These are phyloP conservation scores for Aureobasidium leucospermi DNA, from an alignment of 2,329 filamentous ascomycete genomes.

Conservation along the genomic window DNA sequence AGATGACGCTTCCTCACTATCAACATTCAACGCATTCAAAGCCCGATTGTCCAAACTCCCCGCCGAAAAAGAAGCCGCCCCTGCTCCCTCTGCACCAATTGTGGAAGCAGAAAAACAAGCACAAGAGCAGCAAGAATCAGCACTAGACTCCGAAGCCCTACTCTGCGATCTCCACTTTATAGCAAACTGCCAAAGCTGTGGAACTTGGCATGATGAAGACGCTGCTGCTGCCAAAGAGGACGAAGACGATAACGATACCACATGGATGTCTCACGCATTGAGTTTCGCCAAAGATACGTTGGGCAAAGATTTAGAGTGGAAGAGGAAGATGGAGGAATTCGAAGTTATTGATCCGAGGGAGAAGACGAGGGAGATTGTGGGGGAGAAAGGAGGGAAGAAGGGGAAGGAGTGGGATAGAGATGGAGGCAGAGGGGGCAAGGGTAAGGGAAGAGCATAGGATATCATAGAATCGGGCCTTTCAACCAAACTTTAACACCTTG, in stretches of 20 bases:
- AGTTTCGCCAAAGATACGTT: slow-evolving; percentile 83
- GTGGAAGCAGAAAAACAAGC: background rate
- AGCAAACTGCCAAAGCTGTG: slow-evolving; percentile 86
- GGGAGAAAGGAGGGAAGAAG: slow-evolving; percentile 48
- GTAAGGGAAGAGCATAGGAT: background rate
- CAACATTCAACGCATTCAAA: slow-evolving; percentile 72
- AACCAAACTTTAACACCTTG: too few species aligned
- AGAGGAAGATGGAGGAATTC: slow-evolving; percentile 75
- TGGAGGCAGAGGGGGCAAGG: background rate
- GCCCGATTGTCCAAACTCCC: slow-evolving; percentile 56
- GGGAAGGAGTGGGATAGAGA: slow-evolving; percentile 38
- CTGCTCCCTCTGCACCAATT: too few species aligned
- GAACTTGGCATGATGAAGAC: slow-evolving; percentile 68
- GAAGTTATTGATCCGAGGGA: slow-evolving; percentile 92
- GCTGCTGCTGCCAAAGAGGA: slow-evolving; percentile 53
- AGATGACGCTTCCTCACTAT: slow-evolving; percentile 51
- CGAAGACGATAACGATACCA: slow-evolving; percentile 45
- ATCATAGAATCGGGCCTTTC: too few species aligned
- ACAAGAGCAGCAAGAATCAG: slow-evolving; percentile 20
- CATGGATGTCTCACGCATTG: slow-evolving; percentile 81
- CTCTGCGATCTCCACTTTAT: slow-evolving; percentile 96
- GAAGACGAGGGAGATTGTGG: slow-evolving; percentile 53
- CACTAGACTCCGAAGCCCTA: slow-evolving; percentile 60
- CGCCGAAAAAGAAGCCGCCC: background rate
- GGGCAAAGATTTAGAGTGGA: slow-evolving; percentile 85